Evolutionary conservation across 1,284 basidiomycete species (phyloP), one percentile per base, ranked within the genome.

Genomic region (Hemileccinum hortonii): DNA sequence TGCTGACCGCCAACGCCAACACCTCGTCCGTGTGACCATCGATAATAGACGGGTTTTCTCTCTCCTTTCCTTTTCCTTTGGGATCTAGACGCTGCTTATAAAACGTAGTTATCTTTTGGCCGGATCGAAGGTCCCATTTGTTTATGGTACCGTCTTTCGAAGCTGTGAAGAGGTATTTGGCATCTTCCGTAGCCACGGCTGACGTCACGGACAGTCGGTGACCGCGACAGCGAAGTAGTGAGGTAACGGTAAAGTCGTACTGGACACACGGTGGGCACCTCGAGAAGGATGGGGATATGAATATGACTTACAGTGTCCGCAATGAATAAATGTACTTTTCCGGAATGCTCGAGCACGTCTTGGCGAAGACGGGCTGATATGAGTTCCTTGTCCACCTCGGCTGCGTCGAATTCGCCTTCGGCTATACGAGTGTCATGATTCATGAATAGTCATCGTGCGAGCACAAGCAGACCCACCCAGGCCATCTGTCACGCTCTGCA

Each of bases 371-470:
- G 78, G 16, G 93, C 82, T 40, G 92, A 91, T 56, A 99, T 92
- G 59, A 97, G 80, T 58, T 98, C 94, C 59, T 84, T 82, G 75
- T 98, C 95, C 44, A 96, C 86, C 59, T 95, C 93, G 0, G 92
- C 93, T 3, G 96, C 96, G 65, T 99, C 95, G 57, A 87, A 92
- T 56, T 94, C 92, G 30, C 86, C 90, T 30, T 92, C 90, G 46
- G 82, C 87, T 86, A 57, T 16, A 58, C 30, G 33, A 26, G 14
- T 21, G 29, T 33, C 24, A 50, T 53, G 40, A 64, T 24, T 33
- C 24, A 50, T 53, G 40, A 64, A 39, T 7, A 9, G 8, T 6
- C 21, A 40, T 22, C 7, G 12, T 22, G 40, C 4, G 38, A 6
- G 26, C 44, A 38, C 6, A n/a, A 42, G 33, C 6, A 44, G 3